phyloP scores from a whole-genome alignment of 495 filamentous ascomycete species.

The Xylaria sp. region DNA sequence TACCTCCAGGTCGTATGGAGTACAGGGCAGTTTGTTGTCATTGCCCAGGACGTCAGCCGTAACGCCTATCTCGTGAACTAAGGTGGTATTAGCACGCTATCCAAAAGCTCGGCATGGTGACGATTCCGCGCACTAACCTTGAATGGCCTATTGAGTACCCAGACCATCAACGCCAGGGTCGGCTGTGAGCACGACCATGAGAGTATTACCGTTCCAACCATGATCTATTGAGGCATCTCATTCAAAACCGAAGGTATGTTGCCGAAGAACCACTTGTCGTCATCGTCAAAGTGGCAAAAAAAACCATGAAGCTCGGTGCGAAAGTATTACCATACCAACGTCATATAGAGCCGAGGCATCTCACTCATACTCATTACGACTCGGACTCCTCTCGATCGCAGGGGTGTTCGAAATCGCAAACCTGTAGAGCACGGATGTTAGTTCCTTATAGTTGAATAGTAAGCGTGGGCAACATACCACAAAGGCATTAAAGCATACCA shows the following conservation, averaged over 20 bases:
- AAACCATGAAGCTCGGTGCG: background rate
- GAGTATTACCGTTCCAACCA: slow-evolving; percentile 24
- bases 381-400: slow-evolving; percentile 16
- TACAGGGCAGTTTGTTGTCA: slow-evolving; percentile 20
- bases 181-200: slow-evolving; percentile 29
- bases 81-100: background rate
- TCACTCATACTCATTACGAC: slow-evolving; percentile 26
- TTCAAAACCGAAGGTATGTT: slow-evolving; percentile 16
- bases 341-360: slow-evolving; percentile 14
- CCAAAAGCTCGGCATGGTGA: background rate
- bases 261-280: background rate
- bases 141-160: slow-evolving; percentile 18
- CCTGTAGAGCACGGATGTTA: background rate
- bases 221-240: slow-evolving; percentile 23
- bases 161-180: slow-evolving; percentile 24
- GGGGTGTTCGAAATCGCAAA: slow-evolving; percentile 18
- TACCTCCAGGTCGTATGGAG: slow-evolving; percentile 27
- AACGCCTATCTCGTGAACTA: slow-evolving; percentile 17
- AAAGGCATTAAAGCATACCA: slow-evolving; percentile 21
- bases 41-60: slow-evolving; percentile 26
- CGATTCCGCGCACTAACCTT: background rate
- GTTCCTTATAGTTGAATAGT: background rate
- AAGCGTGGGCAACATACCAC: background rate
- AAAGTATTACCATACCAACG: slow-evolving; percentile 23
- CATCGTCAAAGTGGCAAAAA: background rate